phyloP scores from a whole-genome alignment of 2,329 filamentous ascomycete species.

The Aspergillus alliaceus region DNA sequence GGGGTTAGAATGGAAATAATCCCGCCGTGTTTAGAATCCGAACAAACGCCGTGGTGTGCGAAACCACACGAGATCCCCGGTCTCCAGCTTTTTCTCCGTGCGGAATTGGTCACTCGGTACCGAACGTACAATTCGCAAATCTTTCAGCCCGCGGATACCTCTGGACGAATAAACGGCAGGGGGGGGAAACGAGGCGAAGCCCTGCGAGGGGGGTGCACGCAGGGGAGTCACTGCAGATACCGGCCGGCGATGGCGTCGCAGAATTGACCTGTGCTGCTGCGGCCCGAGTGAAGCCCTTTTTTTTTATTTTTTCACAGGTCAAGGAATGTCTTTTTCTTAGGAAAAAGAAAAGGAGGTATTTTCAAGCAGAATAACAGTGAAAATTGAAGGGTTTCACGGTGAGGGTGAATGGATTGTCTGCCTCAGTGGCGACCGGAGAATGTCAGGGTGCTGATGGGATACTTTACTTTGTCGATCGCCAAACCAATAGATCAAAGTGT shows the following conservation, averaged over 20 bases:
- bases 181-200: conserved; percentile 11
- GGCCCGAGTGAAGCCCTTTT: conserved; percentile 7
- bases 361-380: conserved; percentile 4
- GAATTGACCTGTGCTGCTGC: conserved; percentile 20
- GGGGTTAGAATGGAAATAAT: conserved; percentile 2
- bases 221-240: conserved; percentile 20
- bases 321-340: neutral
- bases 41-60: conserved; percentile 6
- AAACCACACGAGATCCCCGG: conserved; percentile 7
- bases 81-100: conserved; percentile 1
- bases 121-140: conserved; percentile 1
- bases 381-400: neutral
- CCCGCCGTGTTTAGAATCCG: neutral
- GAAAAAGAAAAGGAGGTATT: neutral
- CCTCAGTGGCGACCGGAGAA: conserved; percentile 11
- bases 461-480: conserved; percentile 17
- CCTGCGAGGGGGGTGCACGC: conserved; percentile 6
- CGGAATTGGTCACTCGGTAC: neutral
- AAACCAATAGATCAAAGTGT: conserved; percentile 13
- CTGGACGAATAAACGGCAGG: conserved; percentile 5
- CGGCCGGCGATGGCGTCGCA: conserved; percentile 23
- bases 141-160: neutral
- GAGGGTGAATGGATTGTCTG: conserved; percentile 8
- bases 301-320: neutral
- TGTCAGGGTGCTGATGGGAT: conserved; percentile 14